Conservation (phyloP, 163 green algal genomes). For the Scenedesmus sp. region DNA sequence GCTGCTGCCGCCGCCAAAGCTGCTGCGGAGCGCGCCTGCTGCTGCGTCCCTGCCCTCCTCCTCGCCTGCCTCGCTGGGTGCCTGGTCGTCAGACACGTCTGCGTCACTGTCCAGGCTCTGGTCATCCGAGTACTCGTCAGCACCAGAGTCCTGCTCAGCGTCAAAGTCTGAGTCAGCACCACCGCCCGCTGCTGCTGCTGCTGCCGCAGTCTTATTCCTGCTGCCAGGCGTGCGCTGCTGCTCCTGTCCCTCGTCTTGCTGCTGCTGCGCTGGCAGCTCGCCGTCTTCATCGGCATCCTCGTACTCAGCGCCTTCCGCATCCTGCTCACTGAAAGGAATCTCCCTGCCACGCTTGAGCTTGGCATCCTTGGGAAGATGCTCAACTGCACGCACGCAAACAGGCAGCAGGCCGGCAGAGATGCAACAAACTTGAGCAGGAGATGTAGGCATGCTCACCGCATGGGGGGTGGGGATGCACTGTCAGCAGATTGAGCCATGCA, state of each 20-base stretch:
- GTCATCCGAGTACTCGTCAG: constrained; percentile 14
- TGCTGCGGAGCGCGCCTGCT: not conserved
- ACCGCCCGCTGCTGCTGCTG: constrained; percentile 15
- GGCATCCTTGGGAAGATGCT: not conserved
- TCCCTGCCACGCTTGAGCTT: constrained; percentile 35
- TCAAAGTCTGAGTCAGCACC: constrained; percentile 33
- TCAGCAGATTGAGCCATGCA: not conserved
- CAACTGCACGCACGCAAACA: constrained; percentile 12
- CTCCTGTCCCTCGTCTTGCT: not conserved
- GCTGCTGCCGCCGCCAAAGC: not conserved
- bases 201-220: constrained; percentile 17
- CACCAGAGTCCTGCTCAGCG: constrained; percentile 16
- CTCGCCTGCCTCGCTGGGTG: not conserved
- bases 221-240: constrained; percentile 11
- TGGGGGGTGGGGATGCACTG: not conserved
- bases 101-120: constrained; percentile 38
- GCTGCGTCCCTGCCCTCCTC: constrained; percentile 13
- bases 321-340: constrained; percentile 25
- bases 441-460: too few species aligned
- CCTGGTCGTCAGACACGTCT: constrained; percentile 32
- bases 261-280: constrained; percentile 8
- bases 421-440: not conserved
- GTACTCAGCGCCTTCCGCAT: constrained; percentile 34
- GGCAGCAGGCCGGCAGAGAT: not conserved
- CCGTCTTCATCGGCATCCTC: constrained; percentile 36